Base-by-base conservation (phyloP, 2,329 filamentous ascomycete species). In the Bimuria novae-zelandiae region DNA sequence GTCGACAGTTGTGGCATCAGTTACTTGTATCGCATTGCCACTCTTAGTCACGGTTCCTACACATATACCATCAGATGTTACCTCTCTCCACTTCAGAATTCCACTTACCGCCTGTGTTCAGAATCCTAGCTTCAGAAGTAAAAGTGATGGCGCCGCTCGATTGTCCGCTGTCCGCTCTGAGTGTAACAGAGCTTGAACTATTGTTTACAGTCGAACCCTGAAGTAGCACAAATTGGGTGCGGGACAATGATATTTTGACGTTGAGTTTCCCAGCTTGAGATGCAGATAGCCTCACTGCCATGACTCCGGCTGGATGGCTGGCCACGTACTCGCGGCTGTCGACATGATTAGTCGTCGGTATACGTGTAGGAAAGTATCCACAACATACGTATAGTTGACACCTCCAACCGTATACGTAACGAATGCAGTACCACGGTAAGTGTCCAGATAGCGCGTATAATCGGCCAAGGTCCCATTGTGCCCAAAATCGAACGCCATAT, bases 331-430 rank as follows among this genome's bases (percentile, higher is more conserved):
- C 36, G 2, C 36, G 17, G 11, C 36, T 52, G n/a, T n/a, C n/a
- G n/a, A n/a, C n/a, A n/a, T n/a, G n/a, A n/a, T n/a, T n/a, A n/a
- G n/a, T n/a, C n/a, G n/a, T n/a, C n/a, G n/a, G n/a, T n/a, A n/a
- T n/a, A n/a, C n/a, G n/a, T n/a, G n/a, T n/a, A n/a, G n/a, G n/a
- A n/a, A n/a, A n/a, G n/a, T n/a, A n/a, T n/a, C n/a, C n/a, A n/a
- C n/a, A n/a, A n/a, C n/a, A n/a, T n/a, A n/a, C n/a, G n/a, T n/a
- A 33, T 58, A 61, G 12, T 50, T 53, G 8, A 58, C 55, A 10
- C 49, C 55, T 29, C 40, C 35, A 29, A 36, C 33, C 7, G 30
- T 51, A 41, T 58, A 61, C 3, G 25, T 45, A 1, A 55, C 45
- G 4, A 29, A 27, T 14, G 43, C 57, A 14, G 35, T 56, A 3